phyloP scores from a whole-genome alignment of 192 early-diverging fungal genomes.

The Chytriomyces hyalinus region DNA sequence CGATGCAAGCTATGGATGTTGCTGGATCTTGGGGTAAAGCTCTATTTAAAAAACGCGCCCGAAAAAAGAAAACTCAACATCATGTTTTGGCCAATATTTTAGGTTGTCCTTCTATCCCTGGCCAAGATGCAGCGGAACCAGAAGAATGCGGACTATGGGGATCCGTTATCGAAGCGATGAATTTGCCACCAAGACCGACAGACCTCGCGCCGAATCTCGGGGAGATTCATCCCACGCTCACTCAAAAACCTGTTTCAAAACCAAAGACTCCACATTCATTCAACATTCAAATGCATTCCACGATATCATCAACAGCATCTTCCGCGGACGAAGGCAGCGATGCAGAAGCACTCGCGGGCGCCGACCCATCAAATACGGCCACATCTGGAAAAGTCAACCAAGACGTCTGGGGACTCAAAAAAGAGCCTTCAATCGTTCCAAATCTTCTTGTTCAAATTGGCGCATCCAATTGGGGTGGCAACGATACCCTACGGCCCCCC shows the following conservation, averaged over 20 bases:
- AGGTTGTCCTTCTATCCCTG: constrained; percentile 4
- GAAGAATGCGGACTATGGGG: constrained; percentile 12
- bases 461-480: constrained; percentile 9
- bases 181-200: not conserved
- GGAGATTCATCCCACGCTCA: not conserved
- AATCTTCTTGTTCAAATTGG: not conserved
- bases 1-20: constrained; percentile 26
- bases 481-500: not conserved
- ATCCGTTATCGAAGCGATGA: constrained; percentile 7
- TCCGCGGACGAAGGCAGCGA: not conserved
- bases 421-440: not conserved
- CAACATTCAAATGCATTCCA: not conserved
- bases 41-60: not conserved
- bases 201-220: not conserved
- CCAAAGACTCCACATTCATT: not conserved
- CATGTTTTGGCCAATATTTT: not conserved
- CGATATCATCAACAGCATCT: not conserved
- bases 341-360: not conserved
- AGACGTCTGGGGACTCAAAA: constrained; percentile 9
- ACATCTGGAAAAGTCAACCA: not conserved
- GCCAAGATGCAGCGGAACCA: not conserved
- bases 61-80: not conserved
- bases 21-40: constrained; percentile 14
- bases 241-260: not conserved
- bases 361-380: not conserved